These are phyloP conservation scores for Nidularia pulvinata DNA, from an alignment of 768 basidiomycete species.

Conservation along the genomic window DNA sequence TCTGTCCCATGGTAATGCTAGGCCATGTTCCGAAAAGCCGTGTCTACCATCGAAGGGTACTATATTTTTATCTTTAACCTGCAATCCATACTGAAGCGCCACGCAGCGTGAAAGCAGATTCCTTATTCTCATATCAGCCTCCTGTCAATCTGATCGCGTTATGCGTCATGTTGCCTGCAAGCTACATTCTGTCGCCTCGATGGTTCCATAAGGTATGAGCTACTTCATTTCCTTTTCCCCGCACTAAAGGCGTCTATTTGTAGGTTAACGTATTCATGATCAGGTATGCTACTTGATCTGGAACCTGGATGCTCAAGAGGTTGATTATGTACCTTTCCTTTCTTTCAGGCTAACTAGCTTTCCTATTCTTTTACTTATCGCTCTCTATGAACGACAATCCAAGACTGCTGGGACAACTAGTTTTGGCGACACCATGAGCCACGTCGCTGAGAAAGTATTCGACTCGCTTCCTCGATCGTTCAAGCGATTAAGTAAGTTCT, in stretches of 20 bases:
- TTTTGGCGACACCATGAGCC: slow-evolving; percentile 72
- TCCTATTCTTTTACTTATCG: slow-evolving; percentile 78
- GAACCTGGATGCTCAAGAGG: no score
- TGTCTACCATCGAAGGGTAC: slow-evolving; percentile 93
- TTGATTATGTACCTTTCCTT: no score
- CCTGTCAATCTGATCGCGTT: slow-evolving; percentile 91
- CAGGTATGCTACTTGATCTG: no score
- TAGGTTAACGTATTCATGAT: slow-evolving; percentile 91
- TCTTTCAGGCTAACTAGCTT: slow-evolving; percentile 81
- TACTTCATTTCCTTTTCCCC: neutral
- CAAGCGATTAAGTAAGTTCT: slow-evolving; percentile 68
- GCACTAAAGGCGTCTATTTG: neutral
- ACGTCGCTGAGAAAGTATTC: slow-evolving; percentile 65
- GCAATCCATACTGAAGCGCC: slow-evolving; percentile 1
- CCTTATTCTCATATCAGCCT: slow-evolving; percentile 91
- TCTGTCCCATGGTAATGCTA: no score
- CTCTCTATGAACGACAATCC: slow-evolving; percentile 85
- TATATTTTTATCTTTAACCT: slow-evolving; percentile 1
- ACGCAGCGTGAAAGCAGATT: slow-evolving; percentile 80
- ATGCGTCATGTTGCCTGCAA: slow-evolving; percentile 83
- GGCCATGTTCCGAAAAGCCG: slow-evolving; percentile 96
- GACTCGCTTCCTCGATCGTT: slow-evolving; percentile 79
- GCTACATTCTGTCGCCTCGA: slow-evolving; percentile 84
- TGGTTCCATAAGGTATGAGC: slow-evolving; percentile 91
- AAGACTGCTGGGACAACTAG: slow-evolving; percentile 63